Evolutionary conservation across 805 yeast species (phyloP).

Genomic region (Cephaloascus albidus): DNA sequence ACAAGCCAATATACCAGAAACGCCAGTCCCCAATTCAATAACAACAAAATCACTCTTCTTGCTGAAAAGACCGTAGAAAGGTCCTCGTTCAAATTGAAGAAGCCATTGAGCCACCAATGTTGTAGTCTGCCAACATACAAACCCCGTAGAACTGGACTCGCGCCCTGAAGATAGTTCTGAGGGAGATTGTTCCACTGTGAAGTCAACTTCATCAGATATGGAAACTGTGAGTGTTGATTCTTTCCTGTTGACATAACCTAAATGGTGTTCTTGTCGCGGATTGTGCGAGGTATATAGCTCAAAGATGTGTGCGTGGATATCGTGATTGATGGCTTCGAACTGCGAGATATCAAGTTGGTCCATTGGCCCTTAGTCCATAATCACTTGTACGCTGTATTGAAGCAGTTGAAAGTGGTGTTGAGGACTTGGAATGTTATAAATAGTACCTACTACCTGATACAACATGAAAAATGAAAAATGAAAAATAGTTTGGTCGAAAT

Average conservation of each 20-base stretch:
- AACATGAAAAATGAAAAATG: too few species aligned
- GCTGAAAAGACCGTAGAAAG: conserved; percentile 10
- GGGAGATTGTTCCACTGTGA: conserved; percentile 22
- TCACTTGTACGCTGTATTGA: too few species aligned
- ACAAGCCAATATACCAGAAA: conserved; percentile 39
- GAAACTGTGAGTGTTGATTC: conserved; percentile 12
- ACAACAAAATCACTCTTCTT: conserved; percentile 14
- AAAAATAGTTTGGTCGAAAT: too few species aligned
- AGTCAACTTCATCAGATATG: conserved; percentile 13
- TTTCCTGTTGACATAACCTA: conserved; percentile 26
- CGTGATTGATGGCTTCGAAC: too few species aligned
- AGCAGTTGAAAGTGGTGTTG: too few species aligned
- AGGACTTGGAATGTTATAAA: too few species aligned
- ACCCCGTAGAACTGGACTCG: conserved; percentile 47
- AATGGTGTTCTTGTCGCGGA: conserved; percentile 15
- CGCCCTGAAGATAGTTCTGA: conserved; percentile 20
- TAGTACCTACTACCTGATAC: too few species aligned
- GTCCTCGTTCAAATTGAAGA: conserved; percentile 15
- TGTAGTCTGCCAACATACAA: conserved; percentile 50
- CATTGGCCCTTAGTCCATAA: conserved; percentile 14
- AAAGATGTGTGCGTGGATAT: conserved; percentile 23
- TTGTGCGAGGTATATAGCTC: conserved; percentile 18
- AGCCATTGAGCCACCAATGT: conserved; percentile 47
- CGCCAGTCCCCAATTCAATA: conserved; percentile 58
- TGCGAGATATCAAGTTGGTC: conserved; percentile 12